These are phyloP conservation scores for Pleurotus platypus DNA, from an alignment of 768 basidiomycete genomes.

Conservation along the genomic window DNA sequence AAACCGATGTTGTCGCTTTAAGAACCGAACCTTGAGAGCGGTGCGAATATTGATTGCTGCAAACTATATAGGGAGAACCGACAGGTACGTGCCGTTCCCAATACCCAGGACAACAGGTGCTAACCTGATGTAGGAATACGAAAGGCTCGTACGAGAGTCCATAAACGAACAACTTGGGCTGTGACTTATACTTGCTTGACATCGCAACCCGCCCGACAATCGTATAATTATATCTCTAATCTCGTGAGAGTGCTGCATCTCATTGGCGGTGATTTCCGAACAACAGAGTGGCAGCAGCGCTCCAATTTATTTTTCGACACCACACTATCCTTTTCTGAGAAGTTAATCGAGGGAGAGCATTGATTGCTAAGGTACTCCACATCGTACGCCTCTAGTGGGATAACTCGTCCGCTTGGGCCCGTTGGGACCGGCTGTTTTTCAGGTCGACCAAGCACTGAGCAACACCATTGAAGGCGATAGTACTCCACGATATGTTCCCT, in stretches of 20 bases:
- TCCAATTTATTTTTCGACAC: constrained; percentile 3
- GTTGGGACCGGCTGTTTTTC: too few species aligned
- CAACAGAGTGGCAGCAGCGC: neutral
- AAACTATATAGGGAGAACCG: constrained; percentile 92
- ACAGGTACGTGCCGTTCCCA: constrained; percentile 12
- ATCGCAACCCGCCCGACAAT: constrained; percentile 3
- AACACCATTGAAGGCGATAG: neutral
- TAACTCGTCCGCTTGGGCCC: too few species aligned
- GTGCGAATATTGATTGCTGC: constrained; percentile 96
- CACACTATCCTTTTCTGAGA: constrained; percentile 8
- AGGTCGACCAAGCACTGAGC: neutral
- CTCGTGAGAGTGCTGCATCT: constrained; percentile 6
- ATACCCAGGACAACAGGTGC: neutral
- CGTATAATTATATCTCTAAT: neutral
- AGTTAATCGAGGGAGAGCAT: neutral
- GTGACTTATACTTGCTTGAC: constrained; percentile 20
- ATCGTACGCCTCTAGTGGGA: neutral
- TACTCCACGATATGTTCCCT: neutral
- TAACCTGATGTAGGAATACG: constrained; percentile 59
- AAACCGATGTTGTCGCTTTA: constrained; percentile 1
- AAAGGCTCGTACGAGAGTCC: constrained; percentile 76
- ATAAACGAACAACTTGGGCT: constrained; percentile 85
- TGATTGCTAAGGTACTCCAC: neutral
- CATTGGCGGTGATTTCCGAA: constrained; percentile 4
- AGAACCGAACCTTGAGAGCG: constrained; percentile 98